Evolutionary conservation across 2,329 filamentous ascomycete species (phyloP).

Genomic region (Colletotrichum lindemuthianum): DNA sequence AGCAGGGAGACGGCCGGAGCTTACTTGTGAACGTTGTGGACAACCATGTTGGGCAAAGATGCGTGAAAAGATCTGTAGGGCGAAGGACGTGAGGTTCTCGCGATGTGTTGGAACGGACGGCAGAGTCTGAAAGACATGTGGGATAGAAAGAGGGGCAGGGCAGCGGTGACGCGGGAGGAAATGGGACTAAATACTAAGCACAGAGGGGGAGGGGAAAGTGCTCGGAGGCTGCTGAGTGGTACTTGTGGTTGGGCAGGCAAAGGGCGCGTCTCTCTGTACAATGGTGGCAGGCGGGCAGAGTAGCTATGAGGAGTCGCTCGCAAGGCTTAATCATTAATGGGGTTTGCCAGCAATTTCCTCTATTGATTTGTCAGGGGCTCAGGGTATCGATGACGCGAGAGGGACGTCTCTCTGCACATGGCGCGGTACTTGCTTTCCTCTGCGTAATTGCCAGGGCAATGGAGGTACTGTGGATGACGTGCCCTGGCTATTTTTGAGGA

Average conservation of each 20-base stretch:
- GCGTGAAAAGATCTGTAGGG: slow-evolving; percentile 46
- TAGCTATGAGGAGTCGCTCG: slow-evolving; percentile 15
- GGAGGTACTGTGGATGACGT: neutral
- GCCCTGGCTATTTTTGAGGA: neutral
- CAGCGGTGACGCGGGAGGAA: slow-evolving; percentile 18
- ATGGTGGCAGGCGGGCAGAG: neutral
- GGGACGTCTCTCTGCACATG: neutral
- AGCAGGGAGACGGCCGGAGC: slow-evolving; percentile 17
- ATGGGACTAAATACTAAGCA: slow-evolving; percentile 26
- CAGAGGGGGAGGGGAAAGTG: slow-evolving; percentile 1
- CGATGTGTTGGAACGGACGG: slow-evolving; percentile 30
- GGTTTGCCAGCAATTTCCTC: slow-evolving; percentile 11
- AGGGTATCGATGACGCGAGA: slow-evolving; percentile 31
- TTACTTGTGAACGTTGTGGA: slow-evolving; percentile 55
- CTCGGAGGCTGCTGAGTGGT: neutral
- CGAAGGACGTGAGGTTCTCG: slow-evolving; percentile 14
- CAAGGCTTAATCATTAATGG: slow-evolving; percentile 15
- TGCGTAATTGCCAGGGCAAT: rapidly evolving
- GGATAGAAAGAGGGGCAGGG: slow-evolving; percentile 4
- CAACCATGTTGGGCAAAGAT: slow-evolving; percentile 53
- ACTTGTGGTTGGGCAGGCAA: slow-evolving; percentile 19
- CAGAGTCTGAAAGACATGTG: slow-evolving; percentile 31
- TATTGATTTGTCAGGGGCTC: slow-evolving; percentile 28
- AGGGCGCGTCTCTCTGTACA: slow-evolving; percentile 7
- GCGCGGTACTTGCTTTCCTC: neutral